Conservation (phyloP, 805 yeast genomes). For the Saturnispora bothae region DNA sequence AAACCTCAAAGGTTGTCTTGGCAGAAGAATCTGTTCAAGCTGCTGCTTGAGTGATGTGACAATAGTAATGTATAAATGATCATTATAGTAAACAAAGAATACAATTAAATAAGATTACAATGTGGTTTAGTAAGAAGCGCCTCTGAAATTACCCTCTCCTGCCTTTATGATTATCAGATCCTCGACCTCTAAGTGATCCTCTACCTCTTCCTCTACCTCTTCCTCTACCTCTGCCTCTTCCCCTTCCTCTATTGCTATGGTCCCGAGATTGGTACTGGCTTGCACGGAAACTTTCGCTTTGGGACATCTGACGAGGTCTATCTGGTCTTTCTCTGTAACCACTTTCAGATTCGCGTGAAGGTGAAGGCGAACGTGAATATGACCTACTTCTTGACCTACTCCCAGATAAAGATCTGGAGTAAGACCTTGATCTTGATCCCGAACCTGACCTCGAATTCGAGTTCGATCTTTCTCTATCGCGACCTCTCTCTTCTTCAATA, state of each 20-base stretch:
- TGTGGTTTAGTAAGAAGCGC: too few relatives aligned
- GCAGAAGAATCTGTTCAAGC: not conserved
- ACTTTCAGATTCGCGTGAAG: slow-evolving; percentile 4
- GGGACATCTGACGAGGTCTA: too few relatives aligned
- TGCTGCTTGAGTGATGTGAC: too few relatives aligned
- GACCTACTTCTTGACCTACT: slow-evolving; percentile 12
- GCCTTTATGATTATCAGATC: too few relatives aligned
- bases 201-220: not conserved
- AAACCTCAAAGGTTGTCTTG: slow-evolving; percentile 4
- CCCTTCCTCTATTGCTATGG: not conserved
- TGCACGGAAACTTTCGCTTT: too few relatives aligned
- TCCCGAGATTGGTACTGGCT: too few relatives aligned
- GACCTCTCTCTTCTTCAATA: slow-evolving; percentile 7
- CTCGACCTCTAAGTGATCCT: too few relatives aligned
- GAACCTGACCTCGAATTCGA: slow-evolving; percentile 17
- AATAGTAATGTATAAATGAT: too few relatives aligned
- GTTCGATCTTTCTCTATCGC: slow-evolving; percentile 5
- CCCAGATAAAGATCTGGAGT: slow-evolving; percentile 10
- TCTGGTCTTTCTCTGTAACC: slow-evolving; percentile 2
- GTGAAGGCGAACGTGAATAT: too few relatives aligned
- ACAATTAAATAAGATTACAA: too few relatives aligned
- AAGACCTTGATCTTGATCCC: slow-evolving; percentile 9
- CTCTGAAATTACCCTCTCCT: too few relatives aligned
- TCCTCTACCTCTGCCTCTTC: slow-evolving; percentile 3
- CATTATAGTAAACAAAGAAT: not conserved